phyloP scores from a whole-genome alignment of 2,329 filamentous ascomycete species.

The Alternaria alternata region DNA sequence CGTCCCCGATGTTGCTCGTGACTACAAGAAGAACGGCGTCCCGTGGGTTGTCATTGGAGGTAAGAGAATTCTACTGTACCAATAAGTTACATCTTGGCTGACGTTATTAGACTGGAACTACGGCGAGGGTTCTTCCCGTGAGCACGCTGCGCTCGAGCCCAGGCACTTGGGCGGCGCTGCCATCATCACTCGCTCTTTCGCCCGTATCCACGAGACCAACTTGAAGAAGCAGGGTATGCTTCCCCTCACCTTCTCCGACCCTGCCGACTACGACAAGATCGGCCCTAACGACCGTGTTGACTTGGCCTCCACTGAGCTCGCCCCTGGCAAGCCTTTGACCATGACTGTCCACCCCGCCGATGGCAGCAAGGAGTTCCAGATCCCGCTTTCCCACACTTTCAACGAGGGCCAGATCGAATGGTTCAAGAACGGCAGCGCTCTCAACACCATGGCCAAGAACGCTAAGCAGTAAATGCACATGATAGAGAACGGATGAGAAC shows the following conservation, averaged over 20 bases:
- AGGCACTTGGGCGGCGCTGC: slow-evolving; percentile 95
- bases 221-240: slow-evolving; percentile 99
- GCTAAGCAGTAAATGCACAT: slow-evolving; percentile 34
- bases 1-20: slow-evolving; percentile 91
- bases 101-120: slow-evolving; percentile 90
- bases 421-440: slow-evolving; percentile 97
- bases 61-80: not conserved
- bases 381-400: slow-evolving; percentile 93
- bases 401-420: slow-evolving; percentile 98
- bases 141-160: slow-evolving; percentile 97
- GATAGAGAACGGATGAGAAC: slow-evolving; percentile 14
- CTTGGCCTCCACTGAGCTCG: slow-evolving; percentile 86
- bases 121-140: slow-evolving; percentile 95
- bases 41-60: slow-evolving; percentile 94
- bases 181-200: slow-evolving; percentile 94
- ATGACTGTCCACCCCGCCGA: slow-evolving; percentile 92
- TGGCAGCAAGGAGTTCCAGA: slow-evolving; percentile 75
- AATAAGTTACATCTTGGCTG: not conserved
- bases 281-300: slow-evolving; percentile 92
- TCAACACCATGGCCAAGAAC: slow-evolving; percentile 97
- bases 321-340: slow-evolving; percentile 90
- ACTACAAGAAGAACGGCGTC: slow-evolving; percentile 97
- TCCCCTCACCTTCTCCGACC: slow-evolving; percentile 92
- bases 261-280: slow-evolving; percentile 98
- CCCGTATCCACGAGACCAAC: slow-evolving; percentile 99